Evolutionary conservation across 129 eudicot species (phyloP).

Genomic region (Escallonia herrerae): DNA sequence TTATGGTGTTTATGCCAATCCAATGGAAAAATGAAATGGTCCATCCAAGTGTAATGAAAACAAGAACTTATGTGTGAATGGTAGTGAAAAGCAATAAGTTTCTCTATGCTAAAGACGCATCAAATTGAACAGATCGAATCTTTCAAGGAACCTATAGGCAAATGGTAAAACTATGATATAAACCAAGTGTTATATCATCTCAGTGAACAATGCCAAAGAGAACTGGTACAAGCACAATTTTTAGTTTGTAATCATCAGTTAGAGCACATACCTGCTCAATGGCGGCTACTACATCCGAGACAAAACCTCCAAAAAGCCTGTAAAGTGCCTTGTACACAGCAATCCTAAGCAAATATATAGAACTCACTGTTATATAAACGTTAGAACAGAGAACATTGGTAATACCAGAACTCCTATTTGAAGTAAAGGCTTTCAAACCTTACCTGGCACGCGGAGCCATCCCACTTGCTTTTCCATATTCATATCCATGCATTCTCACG

Average conservation of each 20-base stretch:
- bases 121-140: no score
- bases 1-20: no score
- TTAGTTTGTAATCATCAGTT: background rate
- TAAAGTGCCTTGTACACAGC: slow-evolving; percentile 99
- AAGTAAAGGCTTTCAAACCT: background rate
- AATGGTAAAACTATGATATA: no score
- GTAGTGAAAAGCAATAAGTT: no score
- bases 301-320: slow-evolving; percentile 92
- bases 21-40: no score
- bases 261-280: slow-evolving; percentile 66
- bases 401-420: background rate
- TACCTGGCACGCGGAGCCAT: slow-evolving; percentile 99
- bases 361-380: slow-evolving; percentile 1
- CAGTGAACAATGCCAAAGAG: background rate
- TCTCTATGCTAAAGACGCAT: no score
- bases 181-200: background rate
- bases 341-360: slow-evolving; percentile 45
- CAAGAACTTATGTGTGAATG: no score
- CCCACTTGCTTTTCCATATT: slow-evolving; percentile 96
- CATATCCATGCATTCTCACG: slow-evolving; percentile 77
- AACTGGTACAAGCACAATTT: background rate
- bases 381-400: slow-evolving; percentile 7
- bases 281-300: slow-evolving; percentile 97
- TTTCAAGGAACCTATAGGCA: no score
- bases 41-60: no score